Percentiles rank a stretch among this genome's conserved stretches.
These are phyloP conservation scores for Phytophthora colocasiae DNA, from an alignment of 352 stramenopile species.

Conservation along the genomic window DNA sequence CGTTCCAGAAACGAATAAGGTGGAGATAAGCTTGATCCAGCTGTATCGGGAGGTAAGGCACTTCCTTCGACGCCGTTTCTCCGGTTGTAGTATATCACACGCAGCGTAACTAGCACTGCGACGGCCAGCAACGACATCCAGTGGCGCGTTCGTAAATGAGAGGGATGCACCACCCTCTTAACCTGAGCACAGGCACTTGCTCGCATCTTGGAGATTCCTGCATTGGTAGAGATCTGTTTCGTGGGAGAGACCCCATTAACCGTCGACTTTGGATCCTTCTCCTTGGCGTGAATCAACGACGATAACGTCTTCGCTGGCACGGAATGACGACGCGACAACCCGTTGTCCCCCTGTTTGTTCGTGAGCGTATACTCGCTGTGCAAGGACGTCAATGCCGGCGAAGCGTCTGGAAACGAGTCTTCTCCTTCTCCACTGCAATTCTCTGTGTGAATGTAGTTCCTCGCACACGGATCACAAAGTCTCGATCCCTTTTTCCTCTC, in stretches of 20 bases:
- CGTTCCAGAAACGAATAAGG: constrained; percentile 42
- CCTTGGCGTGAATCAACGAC: constrained; percentile 19
- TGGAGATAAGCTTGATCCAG: constrained; percentile 5
- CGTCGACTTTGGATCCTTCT: constrained; percentile 5
- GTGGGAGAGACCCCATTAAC: background rate
- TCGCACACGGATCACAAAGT: constrained; percentile 76
- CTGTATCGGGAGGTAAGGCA: constrained; percentile 3
- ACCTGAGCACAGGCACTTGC: constrained; percentile 1
- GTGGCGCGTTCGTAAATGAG: constrained; percentile 61
- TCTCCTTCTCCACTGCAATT: constrained; percentile 25
- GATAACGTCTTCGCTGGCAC: constrained; percentile 34
- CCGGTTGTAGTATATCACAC: constrained; percentile 46
- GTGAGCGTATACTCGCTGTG: constrained; percentile 19
- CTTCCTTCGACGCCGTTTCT: constrained; percentile 35
- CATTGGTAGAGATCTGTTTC: constrained; percentile 1
- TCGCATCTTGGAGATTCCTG: constrained; percentile 19
- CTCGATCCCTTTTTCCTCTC: constrained; percentile 78
- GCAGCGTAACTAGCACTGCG: constrained; percentile 41
- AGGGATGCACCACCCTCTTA: constrained; percentile 26
- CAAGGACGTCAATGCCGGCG: constrained; percentile 30
- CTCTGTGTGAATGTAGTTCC: constrained; percentile 60
- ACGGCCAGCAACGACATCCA: constrained; percentile 51
- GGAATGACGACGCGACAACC: constrained; percentile 31
- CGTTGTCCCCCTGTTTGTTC: constrained; percentile 15
- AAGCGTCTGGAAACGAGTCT: constrained; percentile 39